phyloP scores from a whole-genome alignment of 257 asterid genomes.

The Gentiana straminea region DNA sequence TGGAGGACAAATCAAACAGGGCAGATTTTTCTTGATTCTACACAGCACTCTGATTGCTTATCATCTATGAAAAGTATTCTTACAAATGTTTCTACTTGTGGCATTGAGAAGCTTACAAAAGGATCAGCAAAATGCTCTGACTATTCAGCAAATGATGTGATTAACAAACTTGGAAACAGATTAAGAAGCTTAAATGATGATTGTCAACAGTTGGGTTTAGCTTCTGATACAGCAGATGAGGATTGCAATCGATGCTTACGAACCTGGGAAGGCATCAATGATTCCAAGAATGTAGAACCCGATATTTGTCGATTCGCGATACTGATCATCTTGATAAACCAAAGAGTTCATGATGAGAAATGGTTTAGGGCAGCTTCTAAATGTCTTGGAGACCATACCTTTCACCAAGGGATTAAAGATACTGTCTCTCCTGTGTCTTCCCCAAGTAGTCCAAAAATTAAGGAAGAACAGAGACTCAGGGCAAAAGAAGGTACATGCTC shows the following conservation, averaged over 20 bases:
- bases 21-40: slow-evolving; percentile 28
- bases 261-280: slow-evolving; percentile 31
- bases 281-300: slow-evolving; percentile 10
- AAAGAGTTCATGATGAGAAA: slow-evolving; percentile 28
- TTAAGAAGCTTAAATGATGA: slow-evolving; percentile 22
- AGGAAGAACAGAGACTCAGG: not conserved
- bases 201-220: slow-evolving; percentile 31
- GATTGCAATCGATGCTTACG: slow-evolving; percentile 35
- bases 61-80: slow-evolving; percentile 10
- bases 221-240: slow-evolving; percentile 12
- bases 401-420: slow-evolving; percentile 8
- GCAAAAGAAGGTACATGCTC: too few relatives aligned
- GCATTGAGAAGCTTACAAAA: slow-evolving; percentile 41
- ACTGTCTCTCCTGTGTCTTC: slow-evolving; percentile 4
- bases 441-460: slow-evolving; percentile 23
- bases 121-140: slow-evolving; percentile 61
- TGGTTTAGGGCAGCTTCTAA: slow-evolving; percentile 33
- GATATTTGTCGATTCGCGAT: slow-evolving; percentile 41
- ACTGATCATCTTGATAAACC: slow-evolving; percentile 40
- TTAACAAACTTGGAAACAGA: slow-evolving; percentile 19
- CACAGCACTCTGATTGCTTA: slow-evolving; percentile 32
- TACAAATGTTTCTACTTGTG: slow-evolving; percentile 25
- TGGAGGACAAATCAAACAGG: slow-evolving; percentile 35
- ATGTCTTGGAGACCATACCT: slow-evolving; percentile 40
- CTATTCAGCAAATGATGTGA: slow-evolving; percentile 33